Conservation (phyloP, 352 stramenopile genomes). For the Bremia lactucae region DNA sequence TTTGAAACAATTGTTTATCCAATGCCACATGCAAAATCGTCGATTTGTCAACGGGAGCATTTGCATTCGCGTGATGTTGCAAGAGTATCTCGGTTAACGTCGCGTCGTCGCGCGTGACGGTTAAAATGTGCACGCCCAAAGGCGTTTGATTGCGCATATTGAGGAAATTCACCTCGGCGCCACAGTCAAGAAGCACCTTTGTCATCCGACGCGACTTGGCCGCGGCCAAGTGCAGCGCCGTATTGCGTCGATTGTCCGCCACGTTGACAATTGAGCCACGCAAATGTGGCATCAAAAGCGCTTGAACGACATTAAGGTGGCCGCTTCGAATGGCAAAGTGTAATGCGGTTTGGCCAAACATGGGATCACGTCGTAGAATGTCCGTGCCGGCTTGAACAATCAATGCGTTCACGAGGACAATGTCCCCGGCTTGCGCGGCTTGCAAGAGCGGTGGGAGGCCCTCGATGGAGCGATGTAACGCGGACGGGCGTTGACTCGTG, state of each 20-base stretch:
- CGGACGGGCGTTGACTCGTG: conserved; percentile 12
- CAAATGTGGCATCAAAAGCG: conserved; percentile 53
- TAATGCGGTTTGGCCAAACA: conserved; percentile 48
- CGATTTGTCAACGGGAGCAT: conserved; percentile 48
- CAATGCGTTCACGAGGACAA: conserved; percentile 56
- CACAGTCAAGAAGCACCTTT: conserved; percentile 42
- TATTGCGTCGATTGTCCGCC: conserved; percentile 54
- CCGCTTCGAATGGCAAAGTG: conserved; percentile 61
- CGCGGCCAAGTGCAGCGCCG: conserved; percentile 43
- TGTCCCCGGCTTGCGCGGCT: conserved; percentile 43
- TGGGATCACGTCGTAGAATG: conserved; percentile 52
- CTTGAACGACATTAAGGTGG: conserved; percentile 53
- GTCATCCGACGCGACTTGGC: conserved; percentile 59
- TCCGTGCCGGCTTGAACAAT: conserved; percentile 64
- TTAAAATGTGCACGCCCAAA: conserved; percentile 54
- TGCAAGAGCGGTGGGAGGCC: conserved; percentile 59
- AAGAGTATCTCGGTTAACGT: conserved; percentile 51
- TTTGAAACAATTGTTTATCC: conserved; percentile 41
- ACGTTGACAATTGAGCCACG: conserved; percentile 59
- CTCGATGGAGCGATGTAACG: conserved; percentile 20
- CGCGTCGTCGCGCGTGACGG: conserved; percentile 41
- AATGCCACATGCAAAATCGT: conserved; percentile 52
- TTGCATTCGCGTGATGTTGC: conserved; percentile 41
- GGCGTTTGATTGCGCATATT: conserved; percentile 65
- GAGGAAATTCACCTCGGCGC: conserved; percentile 48